Conservation (phyloP, 176 grass and related monocot species). For the Carex myosuroides region DNA sequence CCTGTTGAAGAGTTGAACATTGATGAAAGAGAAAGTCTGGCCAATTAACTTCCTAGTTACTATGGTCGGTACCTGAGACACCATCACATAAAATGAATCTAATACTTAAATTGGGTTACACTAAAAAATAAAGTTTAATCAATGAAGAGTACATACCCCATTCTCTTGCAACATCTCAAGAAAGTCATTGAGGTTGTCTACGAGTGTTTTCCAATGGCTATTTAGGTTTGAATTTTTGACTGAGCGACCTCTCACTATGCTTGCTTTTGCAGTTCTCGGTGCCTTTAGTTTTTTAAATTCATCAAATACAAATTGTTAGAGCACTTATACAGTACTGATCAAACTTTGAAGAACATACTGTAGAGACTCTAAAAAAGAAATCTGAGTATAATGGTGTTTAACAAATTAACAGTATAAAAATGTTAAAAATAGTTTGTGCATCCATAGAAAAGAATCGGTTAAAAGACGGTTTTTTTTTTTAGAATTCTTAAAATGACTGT, state of each 20-base stretch:
- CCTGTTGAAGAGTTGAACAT: constrained; percentile 95
- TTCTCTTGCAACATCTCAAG: constrained; percentile 74
- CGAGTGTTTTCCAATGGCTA: constrained; percentile 62
- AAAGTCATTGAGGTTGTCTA: constrained; percentile 63
- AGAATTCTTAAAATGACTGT: not conserved
- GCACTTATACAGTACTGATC: not conserved
- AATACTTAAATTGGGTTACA: constrained; percentile 10
- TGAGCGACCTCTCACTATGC: constrained; percentile 46
- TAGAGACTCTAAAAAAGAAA: not conserved
- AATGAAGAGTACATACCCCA: constrained; percentile 51
- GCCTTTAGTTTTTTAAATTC: constrained; percentile 20
- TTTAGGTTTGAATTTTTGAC: constrained; percentile 44
- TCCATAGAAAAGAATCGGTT: not conserved
- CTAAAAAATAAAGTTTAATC: not conserved
- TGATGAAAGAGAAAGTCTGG: constrained; percentile 78
- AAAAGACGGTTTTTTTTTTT: not conserved
- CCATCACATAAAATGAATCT: not conserved
- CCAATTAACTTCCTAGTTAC: constrained; percentile 62
- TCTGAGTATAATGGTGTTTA: not conserved
- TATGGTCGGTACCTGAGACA: constrained; percentile 61
- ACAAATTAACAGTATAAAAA: not conserved
- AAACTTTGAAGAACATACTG: constrained; percentile 4
- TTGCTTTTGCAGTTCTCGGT: constrained; percentile 62
- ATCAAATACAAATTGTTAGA: constrained; percentile 19
- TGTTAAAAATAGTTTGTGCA: not conserved